Base-by-base conservation (phyloP, 2,329 filamentous ascomycete genomes). In the Rugonectria rugulosa region DNA sequence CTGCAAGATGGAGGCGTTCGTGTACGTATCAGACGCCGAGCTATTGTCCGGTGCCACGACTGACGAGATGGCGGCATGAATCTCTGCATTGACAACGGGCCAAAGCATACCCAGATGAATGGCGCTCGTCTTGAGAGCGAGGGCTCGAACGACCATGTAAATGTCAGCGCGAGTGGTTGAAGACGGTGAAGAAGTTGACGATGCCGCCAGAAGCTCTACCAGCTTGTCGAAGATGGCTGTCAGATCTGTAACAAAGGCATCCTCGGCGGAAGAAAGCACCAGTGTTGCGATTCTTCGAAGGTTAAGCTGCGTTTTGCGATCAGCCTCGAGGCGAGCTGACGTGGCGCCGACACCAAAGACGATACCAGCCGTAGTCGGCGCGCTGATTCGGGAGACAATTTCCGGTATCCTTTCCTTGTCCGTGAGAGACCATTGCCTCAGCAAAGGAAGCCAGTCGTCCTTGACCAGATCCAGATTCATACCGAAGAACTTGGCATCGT, bases 321-420 rank as follows among this genome's bases (percentile, higher is more conserved):
- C 95, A 6, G 96, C 92, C 75, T 99, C 95, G n/a, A 96, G 84
- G 55, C 95, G 84, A 29, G 95, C 95, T 37, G 93, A 96, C 19
- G 91, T 92, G 6, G 95, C 95, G 10, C 96, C 96, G 1, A 99
- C 95, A n/a, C 95, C 95, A 68, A 99, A 99, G 71, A 99, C 94
- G 64, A 99, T 96, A 8, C 95, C 95, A 0, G 96, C 95, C 12
- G 93, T 94, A 1, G 93, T 92, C 6, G 95, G 95, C 4, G 93
- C 85, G 6, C 88, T 88, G 59, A 99, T 84, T 17, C 92, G 88
- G 31, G 84, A 81, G 8, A 98, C 75, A 4, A 97, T 79, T 59
- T 99, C 95, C 0, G 88, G 79, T 75, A 99, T 83, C 41, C 90
- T 87, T 51, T 97, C 93, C 74, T 96, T 97, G 72, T 99, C 95